A percentile compares a stretch with the other conserved stretches of the same genome.
phyloP scores from a whole-genome alignment of 306 rosid genomes.

The Begonia peltatifolia region DNA sequence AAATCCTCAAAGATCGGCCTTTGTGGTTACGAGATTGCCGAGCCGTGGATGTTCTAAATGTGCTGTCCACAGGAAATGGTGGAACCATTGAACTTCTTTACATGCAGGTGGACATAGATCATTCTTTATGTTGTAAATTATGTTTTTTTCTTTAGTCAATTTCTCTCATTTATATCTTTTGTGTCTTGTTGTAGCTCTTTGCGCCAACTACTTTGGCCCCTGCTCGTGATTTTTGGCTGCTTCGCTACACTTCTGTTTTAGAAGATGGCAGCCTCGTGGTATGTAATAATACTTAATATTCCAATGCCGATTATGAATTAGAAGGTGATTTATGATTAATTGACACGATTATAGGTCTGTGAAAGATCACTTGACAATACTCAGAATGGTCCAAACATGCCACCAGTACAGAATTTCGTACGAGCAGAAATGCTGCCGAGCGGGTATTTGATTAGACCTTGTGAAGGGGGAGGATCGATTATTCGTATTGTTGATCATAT shows the following conservation, averaged over 20 bases:
- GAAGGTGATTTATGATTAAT: neutral
- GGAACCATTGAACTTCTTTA: conserved; percentile 83
- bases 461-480: conserved; percentile 94
- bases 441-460: conserved; percentile 83
- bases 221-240: conserved; percentile 89
- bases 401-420: conserved; percentile 52
- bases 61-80: conserved; percentile 66
- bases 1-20: conserved; percentile 80
- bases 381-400: conserved; percentile 74
- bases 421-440: conserved; percentile 97
- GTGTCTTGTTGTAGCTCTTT: conserved; percentile 36
- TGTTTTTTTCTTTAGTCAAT: neutral
- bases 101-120: conserved; percentile 57
- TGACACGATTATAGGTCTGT: conserved; percentile 37
- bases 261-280: conserved; percentile 99
- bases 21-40: conserved; percentile 97
- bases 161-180: neutral
- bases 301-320: neutral
- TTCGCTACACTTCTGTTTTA: conserved; percentile 71
- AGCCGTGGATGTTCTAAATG: conserved; percentile 58
- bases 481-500: conserved; percentile 92
- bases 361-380: conserved; percentile 79
- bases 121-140: neutral
- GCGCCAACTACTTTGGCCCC: conserved; percentile 96
- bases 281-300: conserved; percentile 7